Base-by-base conservation (phyloP, 345 rosid species). In the Lumnitzera racemosa region DNA sequence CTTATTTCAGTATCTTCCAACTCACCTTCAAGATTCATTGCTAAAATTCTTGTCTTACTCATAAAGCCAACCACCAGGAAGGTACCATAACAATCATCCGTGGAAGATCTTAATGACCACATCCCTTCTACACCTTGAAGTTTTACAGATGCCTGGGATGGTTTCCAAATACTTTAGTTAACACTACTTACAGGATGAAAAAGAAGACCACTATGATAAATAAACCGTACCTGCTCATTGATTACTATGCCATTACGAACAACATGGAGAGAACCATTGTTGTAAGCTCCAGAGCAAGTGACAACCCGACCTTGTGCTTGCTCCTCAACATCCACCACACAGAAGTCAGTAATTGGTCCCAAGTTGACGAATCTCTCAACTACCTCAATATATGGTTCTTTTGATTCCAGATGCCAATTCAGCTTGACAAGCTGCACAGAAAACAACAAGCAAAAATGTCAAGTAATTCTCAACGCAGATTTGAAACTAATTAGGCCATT, bases 261-360 rank as follows among this genome's bases (percentile, higher is more conserved):
- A 29, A 92, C 79, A 47, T 94, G 87, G 51, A 92, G 94, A 67
- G 98, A 92, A 70, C 98, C 98, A 72, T 92, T 96, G 81, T 92
- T 92, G 56, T 87, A 81, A 62, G 94, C 96, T 73, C 98, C 96
- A 63, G 98, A 89, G 79, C 96, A 89, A 60, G 98, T 92, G 41
- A 92, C 96, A 67, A 92, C 96, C 81, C 89, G 98, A 58, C 96
- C 91, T 74, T 89, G 96, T 70, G 96, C 98, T 75, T 92, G 98
- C 81, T 96, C 85, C 83, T 92, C 98, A 49, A 89, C 91, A 77
- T 92, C 96, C 58, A 92, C 91, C 58, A 89, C 96, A 72, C 92
- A 87, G 71, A 89, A 85, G 76, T 89, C 98, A 49, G 80, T 87
- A 55, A 92, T 89, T 57, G 98, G 98, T 62, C 98, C 98, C 80